phyloP scores from a whole-genome alignment of 192 early-diverging fungal species.

The Coemansia sp. region DNA sequence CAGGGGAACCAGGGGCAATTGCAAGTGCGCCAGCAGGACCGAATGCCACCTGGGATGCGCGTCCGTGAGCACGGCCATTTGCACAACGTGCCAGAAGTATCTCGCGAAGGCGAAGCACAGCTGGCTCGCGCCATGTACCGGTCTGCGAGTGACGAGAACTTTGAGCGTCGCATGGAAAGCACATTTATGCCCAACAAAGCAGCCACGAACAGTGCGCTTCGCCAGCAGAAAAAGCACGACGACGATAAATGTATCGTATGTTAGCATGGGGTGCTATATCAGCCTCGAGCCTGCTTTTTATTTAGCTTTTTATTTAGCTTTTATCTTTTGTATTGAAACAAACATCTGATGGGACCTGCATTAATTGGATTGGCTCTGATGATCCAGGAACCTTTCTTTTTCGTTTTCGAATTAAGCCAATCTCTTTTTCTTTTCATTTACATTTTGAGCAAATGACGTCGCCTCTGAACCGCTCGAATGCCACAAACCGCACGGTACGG shows the following conservation, averaged over 20 bases:
- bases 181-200: slow-evolving; percentile 29
- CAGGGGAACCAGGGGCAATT: slow-evolving; percentile 10
- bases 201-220: neutral
- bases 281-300: slow-evolving; percentile 4
- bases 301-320: slow-evolving; percentile 4
- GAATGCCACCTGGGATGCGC: slow-evolving; percentile 39
- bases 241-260: slow-evolving; percentile 19
- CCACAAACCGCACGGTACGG: slow-evolving; percentile 32
- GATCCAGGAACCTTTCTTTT: neutral
- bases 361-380: neutral
- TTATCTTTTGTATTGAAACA: neutral
- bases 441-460: slow-evolving; percentile 37
- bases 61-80: slow-evolving; percentile 15
- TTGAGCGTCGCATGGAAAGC: slow-evolving; percentile 26
- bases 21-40: slow-evolving; percentile 39
- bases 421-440: neutral
- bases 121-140: slow-evolving; percentile 16
- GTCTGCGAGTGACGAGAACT: slow-evolving; percentile 25
- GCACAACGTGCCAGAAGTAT: slow-evolving; percentile 41
- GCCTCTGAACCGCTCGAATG: slow-evolving; percentile 54
- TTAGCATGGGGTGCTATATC: neutral
- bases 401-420: neutral
- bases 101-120: slow-evolving; percentile 8
- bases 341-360: neutral
- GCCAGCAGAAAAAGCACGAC: slow-evolving; percentile 1